phyloP scores from a whole-genome alignment of 2,329 filamentous ascomycete species.

The Fusarium torulosum region DNA sequence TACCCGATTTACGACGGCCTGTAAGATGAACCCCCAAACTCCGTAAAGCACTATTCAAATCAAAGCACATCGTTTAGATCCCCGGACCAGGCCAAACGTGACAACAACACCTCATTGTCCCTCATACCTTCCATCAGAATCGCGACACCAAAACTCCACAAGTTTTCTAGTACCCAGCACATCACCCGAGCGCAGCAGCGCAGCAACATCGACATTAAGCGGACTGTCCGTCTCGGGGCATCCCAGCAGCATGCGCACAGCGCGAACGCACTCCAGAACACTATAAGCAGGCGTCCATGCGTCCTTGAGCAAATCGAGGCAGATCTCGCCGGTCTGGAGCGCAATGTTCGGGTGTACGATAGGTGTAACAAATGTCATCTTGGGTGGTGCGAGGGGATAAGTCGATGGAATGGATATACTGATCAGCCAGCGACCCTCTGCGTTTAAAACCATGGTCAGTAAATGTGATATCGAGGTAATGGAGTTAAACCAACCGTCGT shows the following conservation, averaged over 20 bases:
- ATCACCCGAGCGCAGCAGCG: slow-evolving; percentile 77
- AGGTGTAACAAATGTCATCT: slow-evolving; percentile 83
- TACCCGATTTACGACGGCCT: slow-evolving; percentile 4
- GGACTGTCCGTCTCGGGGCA: slow-evolving; percentile 80
- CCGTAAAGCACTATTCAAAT: slow-evolving; percentile 12
- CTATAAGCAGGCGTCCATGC: slow-evolving; percentile 90
- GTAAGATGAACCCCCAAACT: slow-evolving; percentile 31
- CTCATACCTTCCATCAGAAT: slow-evolving; percentile 54
- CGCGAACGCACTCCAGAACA: slow-evolving; percentile 78
- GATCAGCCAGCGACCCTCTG: slow-evolving; percentile 85
- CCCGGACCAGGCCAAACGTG: background rate
- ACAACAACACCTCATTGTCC: slow-evolving; percentile 46
- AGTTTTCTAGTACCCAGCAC: slow-evolving; percentile 74
- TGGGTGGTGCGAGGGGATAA: slow-evolving; percentile 84
- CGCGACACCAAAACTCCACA: slow-evolving; percentile 76
- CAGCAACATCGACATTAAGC: slow-evolving; percentile 83
- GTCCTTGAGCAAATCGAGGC: slow-evolving; percentile 84
- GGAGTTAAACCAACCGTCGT: slow-evolving; percentile 60
- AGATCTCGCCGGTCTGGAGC: slow-evolving; percentile 85
- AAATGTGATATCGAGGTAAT: background rate
- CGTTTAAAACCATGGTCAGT: slow-evolving; percentile 1
- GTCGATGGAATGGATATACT: slow-evolving; percentile 78
- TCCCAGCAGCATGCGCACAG: slow-evolving; percentile 73
- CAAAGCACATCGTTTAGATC: background rate
- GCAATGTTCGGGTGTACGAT: slow-evolving; percentile 86